These are phyloP conservation scores for Mycena haematopus DNA, from an alignment of 768 basidiomycete species.

Conservation along the genomic window DNA sequence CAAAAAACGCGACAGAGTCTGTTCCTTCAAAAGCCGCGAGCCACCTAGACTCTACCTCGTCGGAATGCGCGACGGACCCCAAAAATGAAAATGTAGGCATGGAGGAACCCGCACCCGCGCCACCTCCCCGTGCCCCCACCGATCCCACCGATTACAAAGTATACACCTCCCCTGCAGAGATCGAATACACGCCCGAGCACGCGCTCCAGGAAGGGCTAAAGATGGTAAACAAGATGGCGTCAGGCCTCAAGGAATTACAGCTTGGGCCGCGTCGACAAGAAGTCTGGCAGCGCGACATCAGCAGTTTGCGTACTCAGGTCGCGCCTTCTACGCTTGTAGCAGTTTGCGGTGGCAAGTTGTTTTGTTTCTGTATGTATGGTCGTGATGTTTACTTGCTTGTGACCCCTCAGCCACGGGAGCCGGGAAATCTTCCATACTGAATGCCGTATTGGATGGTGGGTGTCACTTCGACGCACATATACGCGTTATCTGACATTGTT, in stretches of 20 bases:
- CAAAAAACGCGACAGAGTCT: neutral
- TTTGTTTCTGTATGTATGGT: neutral
- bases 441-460: constrained; percentile 65
- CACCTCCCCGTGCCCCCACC: constrained; percentile 2
- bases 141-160: constrained; percentile 40
- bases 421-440: constrained; percentile 66
- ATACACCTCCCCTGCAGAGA: constrained; percentile 49
- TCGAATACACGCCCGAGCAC: constrained; percentile 54
- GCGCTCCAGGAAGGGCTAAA: constrained; percentile 56
- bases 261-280: constrained; percentile 62
- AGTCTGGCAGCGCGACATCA: constrained; percentile 63
- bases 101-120: constrained; percentile 5
- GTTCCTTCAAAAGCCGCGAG: neutral
- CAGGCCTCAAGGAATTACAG: constrained; percentile 47
- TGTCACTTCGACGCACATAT: neutral
- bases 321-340: constrained; percentile 66
- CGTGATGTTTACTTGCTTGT: neutral
- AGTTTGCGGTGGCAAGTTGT: constrained; percentile 61
- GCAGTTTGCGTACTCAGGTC: constrained; percentile 56
- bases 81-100: constrained; percentile 5
- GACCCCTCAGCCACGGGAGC: constrained; percentile 64
- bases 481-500: constrained; percentile 4
- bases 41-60: neutral
- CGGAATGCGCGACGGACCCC: neutral
- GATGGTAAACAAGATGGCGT: constrained; percentile 43